Evolutionary conservation across 169 alveolate genomes (phyloP).

Genomic region (Babesia bigemina): DNA sequence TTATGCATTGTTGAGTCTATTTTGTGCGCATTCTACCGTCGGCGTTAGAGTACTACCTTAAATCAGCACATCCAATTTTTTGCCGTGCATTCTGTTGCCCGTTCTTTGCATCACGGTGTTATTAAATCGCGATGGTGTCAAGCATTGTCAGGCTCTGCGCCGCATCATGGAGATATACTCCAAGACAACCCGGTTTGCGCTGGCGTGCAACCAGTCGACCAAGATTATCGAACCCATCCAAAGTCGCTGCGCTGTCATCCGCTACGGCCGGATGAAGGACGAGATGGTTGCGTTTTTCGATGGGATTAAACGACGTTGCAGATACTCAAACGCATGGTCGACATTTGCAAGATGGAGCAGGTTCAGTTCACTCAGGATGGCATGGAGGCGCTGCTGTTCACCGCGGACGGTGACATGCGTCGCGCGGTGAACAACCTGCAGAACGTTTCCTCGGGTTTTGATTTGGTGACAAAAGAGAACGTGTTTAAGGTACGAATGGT

Average conservation of each 20-base stretch:
- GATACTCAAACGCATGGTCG: conserved; percentile 85
- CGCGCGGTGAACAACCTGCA: conserved; percentile 93
- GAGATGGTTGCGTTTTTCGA: conserved; percentile 77
- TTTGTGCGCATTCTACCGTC: too few species aligned
- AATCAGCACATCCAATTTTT: too few species aligned
- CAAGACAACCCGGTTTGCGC: conserved; percentile 96
- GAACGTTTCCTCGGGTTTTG: conserved; percentile 96
- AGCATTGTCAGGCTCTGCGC: conserved; percentile 87
- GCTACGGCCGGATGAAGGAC: conserved; percentile 93
- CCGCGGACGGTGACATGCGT: conserved; percentile 95
- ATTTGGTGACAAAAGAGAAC: conserved; percentile 91
- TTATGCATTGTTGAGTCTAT: too few species aligned
- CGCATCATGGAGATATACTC: conserved; percentile 97
- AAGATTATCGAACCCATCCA: conserved; percentile 98
- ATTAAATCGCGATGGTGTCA: background rate
- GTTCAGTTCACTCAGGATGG: conserved; percentile 89
- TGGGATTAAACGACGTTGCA: background rate
- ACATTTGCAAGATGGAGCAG: conserved; percentile 79
- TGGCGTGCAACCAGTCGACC: conserved; percentile 98
- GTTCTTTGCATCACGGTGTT: too few species aligned
- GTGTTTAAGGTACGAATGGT: conserved; percentile 86
- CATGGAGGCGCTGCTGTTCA: conserved; percentile 92
- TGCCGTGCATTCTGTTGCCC: too few species aligned
- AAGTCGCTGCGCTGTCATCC: conserved; percentile 97
- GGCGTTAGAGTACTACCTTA: too few species aligned